A percentile compares a stretch with the other conserved stretches of the same genome.
These are phyloP conservation scores for Gossypium longicalyx DNA, from an alignment of 345 rosid genomes.

Conservation along the genomic window DNA sequence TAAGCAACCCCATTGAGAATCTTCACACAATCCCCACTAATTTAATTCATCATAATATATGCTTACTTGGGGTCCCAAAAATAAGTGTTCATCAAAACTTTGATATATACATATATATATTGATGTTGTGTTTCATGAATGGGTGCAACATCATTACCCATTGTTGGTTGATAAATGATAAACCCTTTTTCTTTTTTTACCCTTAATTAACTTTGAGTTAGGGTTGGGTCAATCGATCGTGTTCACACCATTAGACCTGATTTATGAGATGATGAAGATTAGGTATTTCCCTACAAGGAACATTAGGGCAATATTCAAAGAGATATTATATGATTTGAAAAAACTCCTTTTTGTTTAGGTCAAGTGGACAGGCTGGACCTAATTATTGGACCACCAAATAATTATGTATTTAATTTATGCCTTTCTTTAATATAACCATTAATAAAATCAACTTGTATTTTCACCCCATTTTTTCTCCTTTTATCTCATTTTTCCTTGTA, in stretches of 20 bases:
- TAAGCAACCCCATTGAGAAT: background rate
- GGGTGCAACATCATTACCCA: background rate
- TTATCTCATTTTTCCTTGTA: background rate
- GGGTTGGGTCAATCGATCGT: no score
- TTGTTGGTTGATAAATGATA: background rate
- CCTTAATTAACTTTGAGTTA: background rate
- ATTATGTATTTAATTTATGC: background rate
- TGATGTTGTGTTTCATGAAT: background rate
- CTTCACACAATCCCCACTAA: background rate
- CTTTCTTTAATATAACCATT: background rate
- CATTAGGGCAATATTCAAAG: background rate
- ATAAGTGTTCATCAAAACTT: no score
- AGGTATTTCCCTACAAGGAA: background rate
- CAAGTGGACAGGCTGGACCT: background rate
- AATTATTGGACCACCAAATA: conserved; percentile 1
- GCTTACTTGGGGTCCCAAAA: background rate
- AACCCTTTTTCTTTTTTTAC: background rate
- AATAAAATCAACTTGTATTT: background rate
- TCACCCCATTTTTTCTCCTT: no score
- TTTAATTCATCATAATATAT: background rate
- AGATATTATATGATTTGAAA: background rate
- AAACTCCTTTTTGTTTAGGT: background rate
- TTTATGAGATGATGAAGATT: background rate
- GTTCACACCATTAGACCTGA: background rate
- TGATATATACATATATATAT: background rate